Evolutionary conservation across 2,329 filamentous ascomycete genomes (phyloP).

Genomic region (Emmonsiellopsis sp.): DNA sequence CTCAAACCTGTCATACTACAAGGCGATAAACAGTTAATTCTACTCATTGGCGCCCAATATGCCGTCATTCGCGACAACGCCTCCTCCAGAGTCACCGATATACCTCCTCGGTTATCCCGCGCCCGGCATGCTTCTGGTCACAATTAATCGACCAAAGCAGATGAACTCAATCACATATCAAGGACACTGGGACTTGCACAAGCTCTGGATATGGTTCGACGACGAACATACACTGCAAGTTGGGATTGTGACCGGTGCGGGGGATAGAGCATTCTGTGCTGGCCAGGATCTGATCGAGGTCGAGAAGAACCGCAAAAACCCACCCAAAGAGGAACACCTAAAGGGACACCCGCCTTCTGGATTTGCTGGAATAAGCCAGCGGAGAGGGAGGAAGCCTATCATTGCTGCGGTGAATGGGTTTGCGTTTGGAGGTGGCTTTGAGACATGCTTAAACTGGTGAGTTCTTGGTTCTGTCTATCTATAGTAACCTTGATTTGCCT

Average conservation of each 20-base stretch:
- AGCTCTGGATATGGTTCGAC: constrained; percentile 34
- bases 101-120: constrained; percentile 31
- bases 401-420: constrained; percentile 71
- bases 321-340: constrained; percentile 14
- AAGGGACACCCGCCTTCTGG: constrained; percentile 37
- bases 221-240: constrained; percentile 31
- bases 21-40: neutral
- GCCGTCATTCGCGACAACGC: constrained; percentile 3
- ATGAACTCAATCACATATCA: constrained; percentile 32
- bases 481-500: neutral
- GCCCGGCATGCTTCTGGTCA: constrained; percentile 33
- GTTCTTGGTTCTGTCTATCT: constrained; percentile 9
- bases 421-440: constrained; percentile 66
- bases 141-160: constrained; percentile 30
- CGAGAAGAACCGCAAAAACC: constrained; percentile 19
- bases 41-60: neutral
- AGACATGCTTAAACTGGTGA: constrained; percentile 83
- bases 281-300: constrained; percentile 38
- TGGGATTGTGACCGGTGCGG: constrained; percentile 33
- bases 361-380: constrained; percentile 46
- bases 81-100: constrained; percentile 9
- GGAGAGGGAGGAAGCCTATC: constrained; percentile 60
- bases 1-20: too few species aligned
- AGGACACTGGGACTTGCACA: constrained; percentile 31
- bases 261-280: constrained; percentile 36